Conservation (phyloP, 2,329 filamentous ascomycete species). For the Cordyceps farinosa region DNA sequence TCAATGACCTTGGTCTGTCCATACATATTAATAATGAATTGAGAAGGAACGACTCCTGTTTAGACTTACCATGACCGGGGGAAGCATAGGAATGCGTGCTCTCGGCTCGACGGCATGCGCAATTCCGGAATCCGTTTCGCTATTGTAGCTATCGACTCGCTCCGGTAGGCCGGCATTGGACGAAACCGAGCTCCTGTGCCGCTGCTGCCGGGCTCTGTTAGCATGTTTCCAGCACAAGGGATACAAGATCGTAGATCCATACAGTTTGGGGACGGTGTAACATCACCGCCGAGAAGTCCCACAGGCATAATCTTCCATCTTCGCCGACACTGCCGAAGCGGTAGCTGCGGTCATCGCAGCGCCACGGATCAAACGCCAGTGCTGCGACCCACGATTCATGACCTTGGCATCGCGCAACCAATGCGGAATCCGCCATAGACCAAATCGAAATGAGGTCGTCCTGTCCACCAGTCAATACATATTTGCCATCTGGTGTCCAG, state of each 20-base stretch:
- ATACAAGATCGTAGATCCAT: constrained; percentile 36
- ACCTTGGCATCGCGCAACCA: constrained; percentile 89
- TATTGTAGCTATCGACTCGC: constrained; percentile 56
- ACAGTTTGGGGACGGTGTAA: constrained; percentile 84
- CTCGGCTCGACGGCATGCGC: constrained; percentile 83
- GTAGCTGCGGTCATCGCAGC: constrained; percentile 93
- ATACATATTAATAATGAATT: constrained; percentile 17
- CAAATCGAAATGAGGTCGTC: constrained; percentile 96
- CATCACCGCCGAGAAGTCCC: constrained; percentile 98
- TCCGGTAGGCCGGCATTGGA: constrained; percentile 52
- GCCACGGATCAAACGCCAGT: constrained; percentile 94
- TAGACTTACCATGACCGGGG: constrained; percentile 75
- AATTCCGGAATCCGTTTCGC: constrained; percentile 56
- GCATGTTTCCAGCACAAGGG: constrained; percentile 16
- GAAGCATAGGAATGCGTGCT: constrained; percentile 76
- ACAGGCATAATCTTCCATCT: constrained; percentile 83
- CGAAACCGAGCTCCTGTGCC: constrained; percentile 49
- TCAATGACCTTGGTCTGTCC: constrained; percentile 74
- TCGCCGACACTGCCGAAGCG: constrained; percentile 95
- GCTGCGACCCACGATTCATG: constrained; percentile 94
- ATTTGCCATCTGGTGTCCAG: constrained; percentile 97
- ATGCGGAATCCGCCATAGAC: constrained; percentile 76
- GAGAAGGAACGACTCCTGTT: neutral
- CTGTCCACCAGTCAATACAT: constrained; percentile 90
- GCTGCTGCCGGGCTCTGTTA: constrained; percentile 19